A percentile compares a stretch with the other conserved stretches of the same genome.
Conservation (phyloP, 164 flowering plant genomes). For the Chloranthus sessilifolius region DNA sequence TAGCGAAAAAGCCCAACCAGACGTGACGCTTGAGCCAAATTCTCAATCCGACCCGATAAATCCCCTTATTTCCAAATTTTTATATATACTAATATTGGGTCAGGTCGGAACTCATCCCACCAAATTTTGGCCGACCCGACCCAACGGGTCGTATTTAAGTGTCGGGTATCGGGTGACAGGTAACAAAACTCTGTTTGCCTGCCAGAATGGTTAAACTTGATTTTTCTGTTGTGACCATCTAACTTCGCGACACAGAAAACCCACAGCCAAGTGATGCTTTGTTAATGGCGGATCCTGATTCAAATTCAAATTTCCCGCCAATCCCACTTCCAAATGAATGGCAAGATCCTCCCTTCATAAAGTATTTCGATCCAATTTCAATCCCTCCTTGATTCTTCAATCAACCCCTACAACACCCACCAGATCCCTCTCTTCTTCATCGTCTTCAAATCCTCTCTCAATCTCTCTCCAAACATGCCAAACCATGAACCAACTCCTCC, state of each 20-base stretch:
- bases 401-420: not conserved
- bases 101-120: too few relatives aligned
- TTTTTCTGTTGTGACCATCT: too few relatives aligned
- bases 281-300: slow-evolving; percentile 23
- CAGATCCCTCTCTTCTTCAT: slow-evolving; percentile 4
- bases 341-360: slow-evolving; percentile 34
- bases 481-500: slow-evolving; percentile 29
- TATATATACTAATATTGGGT: too few relatives aligned
- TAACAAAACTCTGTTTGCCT: too few relatives aligned
- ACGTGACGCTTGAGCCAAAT: too few relatives aligned
- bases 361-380: slow-evolving; percentile 18
- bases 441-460: not conserved
- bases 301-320: slow-evolving; percentile 7
- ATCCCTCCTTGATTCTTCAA: slow-evolving; percentile 11
- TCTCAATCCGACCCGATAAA: too few relatives aligned
- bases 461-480: slow-evolving; percentile 26
- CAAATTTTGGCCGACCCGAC: too few relatives aligned
- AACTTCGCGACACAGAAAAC: not conserved
- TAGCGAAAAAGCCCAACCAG: too few relatives aligned
- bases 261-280: not conserved
- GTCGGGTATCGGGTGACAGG: too few relatives aligned
- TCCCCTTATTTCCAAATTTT: too few relatives aligned
- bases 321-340: slow-evolving; percentile 38
- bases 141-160: too few relatives aligned
- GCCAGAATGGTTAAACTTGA: too few relatives aligned